Base-by-base conservation (phyloP, 2,329 filamentous ascomycete genomes). In the Aspergillus carbonarius region DNA sequence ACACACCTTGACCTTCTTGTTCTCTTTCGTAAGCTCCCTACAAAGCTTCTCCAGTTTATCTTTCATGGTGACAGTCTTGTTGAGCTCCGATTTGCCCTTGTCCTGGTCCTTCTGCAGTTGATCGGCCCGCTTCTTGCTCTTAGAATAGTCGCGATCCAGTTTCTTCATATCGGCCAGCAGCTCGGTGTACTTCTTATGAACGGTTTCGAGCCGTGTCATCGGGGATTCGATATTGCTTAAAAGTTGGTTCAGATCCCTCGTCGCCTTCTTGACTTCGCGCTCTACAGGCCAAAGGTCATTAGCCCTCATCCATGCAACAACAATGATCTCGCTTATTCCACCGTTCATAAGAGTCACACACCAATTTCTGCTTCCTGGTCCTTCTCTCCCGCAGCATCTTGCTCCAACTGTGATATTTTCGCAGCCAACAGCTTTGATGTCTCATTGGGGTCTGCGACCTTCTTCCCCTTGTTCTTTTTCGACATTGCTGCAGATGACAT, bases 41-140 rank as follows among this genome's bases (percentile, higher is more conserved):
- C 93, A 97, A 32, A 99, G 82, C 74, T 98, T 99, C 77, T 99
- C 95, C 47, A 99, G 81, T 78, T 98, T 98, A 74, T 98, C 93
- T 75, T 96, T 97, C 72, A 98, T 86, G 1, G 88, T 90, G 18
- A 90, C 88, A 20, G 93, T 93, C 78, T 96, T 96, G 78, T 87
- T 93, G 57, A 96, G 82, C 74, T 99, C 95, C 48, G 88, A 90
- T 68, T 92, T 87, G 58, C 90, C 89, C 66, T 91, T 88, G 73
- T 99, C 95, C 75, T 96, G 96, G 70, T 99, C 95, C 74, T 98
- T 99, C 76, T 99, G 95, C 56, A 99, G 78, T 70, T 92, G 89
- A 73, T 99, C 95, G 25, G 91, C 91, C 23, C 92, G 89, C 76
- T 97, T 96, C 82, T 97, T 98, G 69, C 93, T 95, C 78, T 96